Evolutionary conservation across 225 moss, liverwort and hornwort species (phyloP).

Genomic region (Pleurozium schreberi): DNA sequence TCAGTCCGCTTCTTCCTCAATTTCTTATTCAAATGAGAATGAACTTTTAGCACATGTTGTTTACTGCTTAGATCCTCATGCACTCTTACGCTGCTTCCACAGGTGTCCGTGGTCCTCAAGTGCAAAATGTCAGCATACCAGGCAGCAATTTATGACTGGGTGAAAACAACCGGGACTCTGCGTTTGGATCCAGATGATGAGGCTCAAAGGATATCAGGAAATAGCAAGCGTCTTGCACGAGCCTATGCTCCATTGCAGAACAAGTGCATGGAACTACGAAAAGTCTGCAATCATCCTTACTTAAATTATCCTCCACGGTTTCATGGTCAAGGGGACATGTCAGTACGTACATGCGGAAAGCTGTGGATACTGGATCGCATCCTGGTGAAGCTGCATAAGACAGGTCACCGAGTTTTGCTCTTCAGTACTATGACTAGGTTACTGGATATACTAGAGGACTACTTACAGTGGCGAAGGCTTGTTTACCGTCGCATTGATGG

Average conservation of each 20-base stretch:
- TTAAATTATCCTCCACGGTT: slow-evolving; percentile 88
- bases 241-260: slow-evolving; percentile 96
- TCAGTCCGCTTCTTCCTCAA: background rate
- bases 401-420: slow-evolving; percentile 89
- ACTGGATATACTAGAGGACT: slow-evolving; percentile 90
- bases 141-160: slow-evolving; percentile 98
- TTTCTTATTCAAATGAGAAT: background rate
- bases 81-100: slow-evolving; percentile 10
- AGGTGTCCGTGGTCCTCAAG: slow-evolving; percentile 91
- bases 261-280: slow-evolving; percentile 96
- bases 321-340: slow-evolving; percentile 48
- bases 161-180: slow-evolving; percentile 89
- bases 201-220: slow-evolving; percentile 82
- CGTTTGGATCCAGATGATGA: slow-evolving; percentile 95
- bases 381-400: slow-evolving; percentile 82
- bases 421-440: slow-evolving; percentile 98
- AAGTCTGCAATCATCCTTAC: slow-evolving; percentile 95
- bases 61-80: background rate
- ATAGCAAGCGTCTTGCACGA: slow-evolving; percentile 79
- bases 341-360: slow-evolving; percentile 77
- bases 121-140: slow-evolving; percentile 98
- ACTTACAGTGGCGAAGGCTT: slow-evolving; percentile 82
- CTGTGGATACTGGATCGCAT: slow-evolving; percentile 93
- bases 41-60: background rate
- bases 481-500: slow-evolving; percentile 94